These are phyloP conservation scores for Afroboletus lepidellus DNA, from an alignment of 1,284 basidiomycete species.

Conservation along the genomic window DNA sequence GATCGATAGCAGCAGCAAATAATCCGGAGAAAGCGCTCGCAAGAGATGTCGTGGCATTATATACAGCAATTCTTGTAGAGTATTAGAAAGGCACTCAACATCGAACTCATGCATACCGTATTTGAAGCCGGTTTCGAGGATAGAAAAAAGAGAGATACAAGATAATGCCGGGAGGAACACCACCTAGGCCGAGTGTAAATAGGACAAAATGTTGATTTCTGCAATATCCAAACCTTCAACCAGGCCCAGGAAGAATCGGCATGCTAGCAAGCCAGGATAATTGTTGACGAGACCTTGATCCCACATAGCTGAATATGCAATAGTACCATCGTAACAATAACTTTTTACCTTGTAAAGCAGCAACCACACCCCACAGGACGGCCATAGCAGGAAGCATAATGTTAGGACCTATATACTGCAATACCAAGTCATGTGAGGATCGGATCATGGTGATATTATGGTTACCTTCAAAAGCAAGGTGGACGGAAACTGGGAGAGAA, in stretches of 20 bases:
- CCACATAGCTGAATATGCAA: not conserved
- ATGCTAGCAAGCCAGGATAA: not conserved
- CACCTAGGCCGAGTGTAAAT: not conserved
- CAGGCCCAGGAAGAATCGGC: not conserved
- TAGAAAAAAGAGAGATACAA: not conserved
- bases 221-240: not conserved
- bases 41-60: not conserved
- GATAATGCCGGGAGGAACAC: not conserved
- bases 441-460: too few relatives aligned
- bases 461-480: too few relatives aligned
- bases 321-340: not conserved
- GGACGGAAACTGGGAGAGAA: not conserved
- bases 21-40: not conserved
- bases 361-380: not conserved
- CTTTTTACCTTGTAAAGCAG: not conserved
- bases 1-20: not conserved
- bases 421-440: too few relatives aligned
- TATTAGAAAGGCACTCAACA: not conserved
- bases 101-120: not conserved
- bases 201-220: not conserved
- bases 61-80: not conserved
- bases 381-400: not conserved
- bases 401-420: too few relatives aligned
- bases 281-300: not conserved
- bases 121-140: not conserved